Evolutionary conservation across 2,329 filamentous ascomycete species (phyloP).

Genomic region (Phyllosticta citrichinensis): DNA sequence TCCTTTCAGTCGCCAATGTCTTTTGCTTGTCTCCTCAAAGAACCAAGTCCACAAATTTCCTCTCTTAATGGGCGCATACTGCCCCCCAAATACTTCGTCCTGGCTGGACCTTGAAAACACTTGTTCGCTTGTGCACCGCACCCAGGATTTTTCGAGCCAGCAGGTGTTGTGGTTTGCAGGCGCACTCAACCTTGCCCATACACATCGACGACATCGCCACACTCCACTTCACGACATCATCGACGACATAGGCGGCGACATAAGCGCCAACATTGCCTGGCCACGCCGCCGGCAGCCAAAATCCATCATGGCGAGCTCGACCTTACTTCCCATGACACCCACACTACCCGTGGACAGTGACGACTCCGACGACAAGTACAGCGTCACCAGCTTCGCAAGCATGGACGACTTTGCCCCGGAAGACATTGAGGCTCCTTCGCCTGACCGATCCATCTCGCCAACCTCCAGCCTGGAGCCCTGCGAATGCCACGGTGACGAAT

Average conservation of each 20-base stretch:
- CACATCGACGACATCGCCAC: background rate
- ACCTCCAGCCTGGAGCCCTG: background rate
- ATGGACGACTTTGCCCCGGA: background rate
- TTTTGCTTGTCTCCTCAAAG: too few relatives aligned
- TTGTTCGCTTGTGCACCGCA: too few relatives aligned
- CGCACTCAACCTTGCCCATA: background rate
- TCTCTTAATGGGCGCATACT: too few relatives aligned
- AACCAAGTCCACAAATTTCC: too few relatives aligned
- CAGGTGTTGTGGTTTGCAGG: background rate
- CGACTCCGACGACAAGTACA: background rate
- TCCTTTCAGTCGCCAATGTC: too few relatives aligned
- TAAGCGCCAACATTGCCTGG: background rate
- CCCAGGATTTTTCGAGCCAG: too few relatives aligned
- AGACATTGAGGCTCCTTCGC: background rate
- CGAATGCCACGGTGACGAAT: conserved; percentile 1
- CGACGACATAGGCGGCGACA: background rate
- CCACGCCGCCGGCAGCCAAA: background rate
- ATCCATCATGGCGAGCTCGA: background rate
- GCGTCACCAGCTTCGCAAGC: background rate
- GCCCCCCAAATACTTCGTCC: too few relatives aligned
- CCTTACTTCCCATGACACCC: background rate
- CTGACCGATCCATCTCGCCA: background rate
- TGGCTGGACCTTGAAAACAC: too few relatives aligned
- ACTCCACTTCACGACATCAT: background rate
- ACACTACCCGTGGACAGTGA: background rate